phyloP scores from a whole-genome alignment of 257 asterid species.

The Cordia subcordata region DNA sequence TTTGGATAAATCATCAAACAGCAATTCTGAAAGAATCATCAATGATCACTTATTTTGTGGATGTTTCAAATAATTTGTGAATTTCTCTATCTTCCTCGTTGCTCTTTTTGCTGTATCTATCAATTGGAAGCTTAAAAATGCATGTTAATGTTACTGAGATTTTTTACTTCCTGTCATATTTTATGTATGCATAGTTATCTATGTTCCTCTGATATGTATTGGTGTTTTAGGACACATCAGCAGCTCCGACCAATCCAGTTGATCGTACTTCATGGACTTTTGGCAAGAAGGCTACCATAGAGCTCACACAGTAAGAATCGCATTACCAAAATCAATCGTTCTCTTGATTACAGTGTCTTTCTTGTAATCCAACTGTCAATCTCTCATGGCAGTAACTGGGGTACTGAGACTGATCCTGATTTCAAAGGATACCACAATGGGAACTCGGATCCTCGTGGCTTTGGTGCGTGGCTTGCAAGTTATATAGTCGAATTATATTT shows the following conservation, averaged over 20 bases:
- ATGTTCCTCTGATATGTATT: constrained; percentile 1
- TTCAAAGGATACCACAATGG: constrained; percentile 88
- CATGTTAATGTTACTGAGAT: no score
- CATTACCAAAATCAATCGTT: not conserved
- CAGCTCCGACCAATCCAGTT: constrained; percentile 65
- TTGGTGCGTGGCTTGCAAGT: constrained; percentile 38
- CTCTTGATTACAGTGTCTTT: constrained; percentile 6
- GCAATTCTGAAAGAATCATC: no score
- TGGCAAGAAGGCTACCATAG: constrained; percentile 65
- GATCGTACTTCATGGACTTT: constrained; percentile 86
- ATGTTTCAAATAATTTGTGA: no score
- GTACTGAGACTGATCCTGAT: constrained; percentile 79
- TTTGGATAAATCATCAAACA: no score
- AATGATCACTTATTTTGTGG: no score
- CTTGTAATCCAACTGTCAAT: not conserved
- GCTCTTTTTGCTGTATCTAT: no score
- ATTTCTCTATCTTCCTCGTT: no score
- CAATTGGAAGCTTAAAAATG: no score
- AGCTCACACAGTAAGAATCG: constrained; percentile 79
- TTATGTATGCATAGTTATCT: no score
- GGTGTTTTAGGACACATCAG: constrained; percentile 56
- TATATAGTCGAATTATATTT: constrained; percentile 15
- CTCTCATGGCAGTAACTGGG: constrained; percentile 72
- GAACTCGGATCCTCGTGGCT: constrained; percentile 90
- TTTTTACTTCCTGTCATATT: no score